Evolutionary conservation across 2,329 filamentous ascomycete genomes (phyloP).

Genomic region (Epichloe scottii): DNA sequence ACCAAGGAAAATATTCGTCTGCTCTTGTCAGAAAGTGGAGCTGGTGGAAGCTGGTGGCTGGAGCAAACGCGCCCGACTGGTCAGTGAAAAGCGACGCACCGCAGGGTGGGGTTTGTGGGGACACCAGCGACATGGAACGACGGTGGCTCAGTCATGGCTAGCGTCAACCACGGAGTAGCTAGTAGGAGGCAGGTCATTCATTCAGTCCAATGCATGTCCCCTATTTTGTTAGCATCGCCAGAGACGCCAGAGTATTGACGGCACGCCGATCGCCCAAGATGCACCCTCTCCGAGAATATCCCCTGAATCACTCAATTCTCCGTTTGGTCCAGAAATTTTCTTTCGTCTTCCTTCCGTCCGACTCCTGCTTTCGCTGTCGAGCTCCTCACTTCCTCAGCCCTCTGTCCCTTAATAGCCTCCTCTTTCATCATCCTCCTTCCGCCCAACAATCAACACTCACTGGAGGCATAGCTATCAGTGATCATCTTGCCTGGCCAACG

Average conservation of each 20-base stretch:
- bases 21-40: too few relatives aligned
- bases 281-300: conserved; percentile 2
- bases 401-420: not conserved
- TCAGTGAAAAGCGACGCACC: too few relatives aligned
- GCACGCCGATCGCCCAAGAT: conserved; percentile 1
- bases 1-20: too few relatives aligned
- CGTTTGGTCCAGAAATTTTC: not conserved
- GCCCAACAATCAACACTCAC: not conserved
- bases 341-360: not conserved
- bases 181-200: too few relatives aligned
- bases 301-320: conserved; percentile 1
- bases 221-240: not conserved
- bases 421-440: not conserved
- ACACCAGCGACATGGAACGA: too few relatives aligned
- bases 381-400: not conserved
- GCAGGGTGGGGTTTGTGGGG: too few relatives aligned
- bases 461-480: not conserved
- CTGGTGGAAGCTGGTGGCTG: too few relatives aligned
- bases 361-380: not conserved
- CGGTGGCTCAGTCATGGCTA: too few relatives aligned
- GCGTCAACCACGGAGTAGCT: too few relatives aligned
- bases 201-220: too few relatives aligned
- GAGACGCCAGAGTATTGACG: not conserved
- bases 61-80: too few relatives aligned
- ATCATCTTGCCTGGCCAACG: not conserved